phyloP scores from a whole-genome alignment of 805 yeast genomes.

The Wickerhamiella spandovensis region DNA sequence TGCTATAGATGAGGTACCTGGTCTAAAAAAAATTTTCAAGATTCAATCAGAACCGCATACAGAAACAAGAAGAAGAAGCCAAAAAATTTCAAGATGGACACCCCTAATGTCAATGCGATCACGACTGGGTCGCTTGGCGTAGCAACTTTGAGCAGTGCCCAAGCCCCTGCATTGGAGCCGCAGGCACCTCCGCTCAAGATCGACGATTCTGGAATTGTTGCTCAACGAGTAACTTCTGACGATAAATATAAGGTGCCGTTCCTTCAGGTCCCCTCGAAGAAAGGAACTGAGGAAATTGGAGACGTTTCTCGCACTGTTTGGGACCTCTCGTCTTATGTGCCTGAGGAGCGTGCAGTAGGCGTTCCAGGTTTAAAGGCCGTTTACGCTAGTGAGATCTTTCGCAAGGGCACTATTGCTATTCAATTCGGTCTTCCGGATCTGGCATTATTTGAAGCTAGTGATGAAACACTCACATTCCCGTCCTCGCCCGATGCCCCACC shows the following conservation, averaged over 20 bases:
- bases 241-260: background rate
- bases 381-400: background rate
- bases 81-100: background rate
- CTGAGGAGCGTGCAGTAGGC: background rate
- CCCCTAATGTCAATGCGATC: background rate
- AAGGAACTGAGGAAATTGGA: background rate
- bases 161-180: background rate
- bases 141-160: background rate
- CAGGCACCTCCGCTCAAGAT: background rate
- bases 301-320: background rate
- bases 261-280: background rate
- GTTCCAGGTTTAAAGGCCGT: background rate
- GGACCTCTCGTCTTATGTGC: background rate
- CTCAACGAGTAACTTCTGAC: background rate
- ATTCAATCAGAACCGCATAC: no score
- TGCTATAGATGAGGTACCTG: background rate
- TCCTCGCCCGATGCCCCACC: background rate
- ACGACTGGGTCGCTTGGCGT: background rate
- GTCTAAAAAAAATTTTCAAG: background rate
- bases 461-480: background rate
- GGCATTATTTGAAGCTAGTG: background rate
- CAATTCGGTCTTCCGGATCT: background rate
- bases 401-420: background rate
- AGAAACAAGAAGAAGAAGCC: no score
- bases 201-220: background rate